Percentiles rank a stretch among this genome's conserved stretches.
These are phyloP conservation scores for Sinapis alba DNA, from an alignment of 441 rosid genomes.

Conservation along the genomic window DNA sequence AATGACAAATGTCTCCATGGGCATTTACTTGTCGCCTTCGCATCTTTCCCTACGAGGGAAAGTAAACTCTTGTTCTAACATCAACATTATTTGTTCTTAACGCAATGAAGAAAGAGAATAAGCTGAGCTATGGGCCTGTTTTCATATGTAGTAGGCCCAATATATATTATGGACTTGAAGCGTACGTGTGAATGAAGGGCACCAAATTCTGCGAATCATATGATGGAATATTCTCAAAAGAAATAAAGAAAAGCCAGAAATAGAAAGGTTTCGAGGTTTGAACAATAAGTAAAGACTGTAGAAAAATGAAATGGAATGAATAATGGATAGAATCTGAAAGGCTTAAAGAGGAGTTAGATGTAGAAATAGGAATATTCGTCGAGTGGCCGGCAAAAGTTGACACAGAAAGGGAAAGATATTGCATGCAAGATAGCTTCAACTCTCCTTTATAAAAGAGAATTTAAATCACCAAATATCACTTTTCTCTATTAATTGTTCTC, in stretches of 20 bases:
- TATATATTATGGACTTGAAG: neutral
- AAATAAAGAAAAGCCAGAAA: neutral
- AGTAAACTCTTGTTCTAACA: neutral
- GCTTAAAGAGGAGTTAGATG: constrained; percentile 17
- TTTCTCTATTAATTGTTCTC: neutral
- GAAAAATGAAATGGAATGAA: constrained; percentile 7
- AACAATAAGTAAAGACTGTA: constrained; percentile 2
- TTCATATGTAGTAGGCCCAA: constrained; percentile 16
- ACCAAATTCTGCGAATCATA: neutral
- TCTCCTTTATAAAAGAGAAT: constrained; percentile 23
- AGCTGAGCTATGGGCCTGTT: constrained; percentile 13
- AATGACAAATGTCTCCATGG: neutral
- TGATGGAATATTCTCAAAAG: constrained; percentile 22
- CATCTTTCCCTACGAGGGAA: neutral
- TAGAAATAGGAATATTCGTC: constrained; percentile 32
- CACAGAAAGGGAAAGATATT: constrained; percentile 32
- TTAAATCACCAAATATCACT: constrained; percentile 13
- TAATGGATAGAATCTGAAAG: constrained; percentile 23
- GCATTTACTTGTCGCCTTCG: constrained; percentile 9
- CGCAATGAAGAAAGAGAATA: neutral
- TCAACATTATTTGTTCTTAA: neutral
- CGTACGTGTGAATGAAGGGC: neutral
- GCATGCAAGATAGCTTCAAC: constrained; percentile 39
- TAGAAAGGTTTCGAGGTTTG: constrained; percentile 32
- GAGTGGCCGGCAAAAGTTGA: constrained; percentile 44